Evolutionary conservation across 1,284 basidiomycete species (phyloP), one percentile per base, ranked within the genome.

Genomic region (Agroathelia rolfsii): DNA sequence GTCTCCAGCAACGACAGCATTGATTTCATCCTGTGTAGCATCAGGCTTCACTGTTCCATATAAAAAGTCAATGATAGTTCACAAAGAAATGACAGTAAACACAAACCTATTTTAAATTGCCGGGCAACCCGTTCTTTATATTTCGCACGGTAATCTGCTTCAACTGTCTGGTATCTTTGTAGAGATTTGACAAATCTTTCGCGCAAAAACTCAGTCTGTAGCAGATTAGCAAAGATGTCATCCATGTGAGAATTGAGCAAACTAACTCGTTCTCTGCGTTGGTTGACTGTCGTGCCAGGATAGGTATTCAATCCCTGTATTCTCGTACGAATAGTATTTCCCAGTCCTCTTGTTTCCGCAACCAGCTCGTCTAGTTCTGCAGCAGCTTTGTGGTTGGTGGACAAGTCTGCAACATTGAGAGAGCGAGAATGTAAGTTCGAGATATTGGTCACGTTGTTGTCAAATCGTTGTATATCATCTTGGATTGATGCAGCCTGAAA

Each of bases 81-180:
- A 14, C 43, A 20, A 17, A 32, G 31, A 6, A 28, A 13, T 18
- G 16, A n/a, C 19, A 24, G 23, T 24, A n/a, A 18, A 13, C 16
- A 47, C 61, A 24, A 37, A 76, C 82, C 82, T 38, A 95, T 95
- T 53, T 70, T 78, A 61, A 87, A 81, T 56, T 96, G 93, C 37
- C 92, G 71, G 61, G 89, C 89, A 14, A 89, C 81, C 23, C 88
- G 68, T 47, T 87, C 76, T 48, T 72, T 77, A 53, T 89, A 85
- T 59, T 79, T 86, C 39, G 71, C 61, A 28, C 89, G 73, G 52
- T 82, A 87, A 43, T 87, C 78, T 52, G 85, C 76, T 58, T 96
- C 93, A 16, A 94, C 82, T 28, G 72, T 66, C 59, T 93, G 88
- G 50, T 83, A 84, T 32, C 68, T 71, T 45, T 81, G 80, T 35